A percentile compares a stretch with the other conserved stretches of the same genome.
Conservation (phyloP, 352 stramenopile species). For the Globisporangium paroecandrum region DNA sequence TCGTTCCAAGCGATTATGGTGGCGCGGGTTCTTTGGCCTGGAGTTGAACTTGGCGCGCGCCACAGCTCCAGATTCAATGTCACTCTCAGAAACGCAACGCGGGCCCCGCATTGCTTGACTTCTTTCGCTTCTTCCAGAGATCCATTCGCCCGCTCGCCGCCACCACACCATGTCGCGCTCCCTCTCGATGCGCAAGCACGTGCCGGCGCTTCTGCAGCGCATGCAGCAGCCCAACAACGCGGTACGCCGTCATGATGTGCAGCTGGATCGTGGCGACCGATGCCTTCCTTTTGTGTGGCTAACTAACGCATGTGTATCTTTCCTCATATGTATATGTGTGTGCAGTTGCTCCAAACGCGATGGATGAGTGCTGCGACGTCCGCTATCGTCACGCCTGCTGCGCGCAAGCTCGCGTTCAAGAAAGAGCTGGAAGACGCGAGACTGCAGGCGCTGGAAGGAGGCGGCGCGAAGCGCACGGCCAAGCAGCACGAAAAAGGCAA, state of each 20-base stretch:
- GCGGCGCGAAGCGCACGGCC: conserved; percentile 35
- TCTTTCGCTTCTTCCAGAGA: background rate
- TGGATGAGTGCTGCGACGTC: conserved; percentile 42
- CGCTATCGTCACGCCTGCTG: conserved; percentile 45
- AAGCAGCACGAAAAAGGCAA: conserved; percentile 96
- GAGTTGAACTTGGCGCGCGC: background rate
- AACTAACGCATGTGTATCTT: background rate
- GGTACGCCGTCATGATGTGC: background rate
- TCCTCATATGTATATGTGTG: background rate
- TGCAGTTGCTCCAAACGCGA: conserved; percentile 23
- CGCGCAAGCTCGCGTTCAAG: conserved; percentile 69
- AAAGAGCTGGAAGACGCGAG: conserved; percentile 70
- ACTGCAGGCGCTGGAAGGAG: conserved; percentile 38
- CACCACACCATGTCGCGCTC: conserved; percentile 5
- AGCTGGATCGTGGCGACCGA: background rate
- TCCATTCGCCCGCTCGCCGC: background rate
- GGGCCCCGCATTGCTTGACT: background rate
- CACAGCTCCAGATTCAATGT: background rate
- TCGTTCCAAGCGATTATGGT: conserved; percentile 1
- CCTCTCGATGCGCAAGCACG: conserved; percentile 11
- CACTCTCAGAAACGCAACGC: conserved; percentile 2
- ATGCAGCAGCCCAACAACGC: conserved; percentile 10
- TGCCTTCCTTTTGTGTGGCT: background rate
- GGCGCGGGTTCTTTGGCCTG: background rate
- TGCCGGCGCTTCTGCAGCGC: conserved; percentile 10